These are phyloP conservation scores for Pilasporangium apinafurcum DNA, from an alignment of 352 stramenopile species.

Conservation along the genomic window DNA sequence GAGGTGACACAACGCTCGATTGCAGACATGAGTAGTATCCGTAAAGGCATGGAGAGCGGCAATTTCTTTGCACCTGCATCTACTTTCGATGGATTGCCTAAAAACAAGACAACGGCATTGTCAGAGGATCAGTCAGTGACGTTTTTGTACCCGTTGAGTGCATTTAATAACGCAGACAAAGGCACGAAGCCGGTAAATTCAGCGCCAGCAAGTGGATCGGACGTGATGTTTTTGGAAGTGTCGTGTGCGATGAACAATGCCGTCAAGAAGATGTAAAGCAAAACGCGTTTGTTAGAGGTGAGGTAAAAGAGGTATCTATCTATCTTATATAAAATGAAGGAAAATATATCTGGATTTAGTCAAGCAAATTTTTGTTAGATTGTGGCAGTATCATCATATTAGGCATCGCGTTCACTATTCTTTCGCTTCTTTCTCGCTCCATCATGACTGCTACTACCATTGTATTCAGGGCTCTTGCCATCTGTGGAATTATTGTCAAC, in stretches of 20 bases:
- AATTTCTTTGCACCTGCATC: constrained; percentile 54
- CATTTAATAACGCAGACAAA: constrained; percentile 51
- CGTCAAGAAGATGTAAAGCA: constrained; percentile 19
- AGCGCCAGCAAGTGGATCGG: constrained; percentile 8
- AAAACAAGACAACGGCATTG: constrained; percentile 16
- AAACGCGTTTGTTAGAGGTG: background rate
- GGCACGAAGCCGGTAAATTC: constrained; percentile 18
- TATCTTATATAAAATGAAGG: no score
- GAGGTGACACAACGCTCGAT: constrained; percentile 63
- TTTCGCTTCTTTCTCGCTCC: no score
- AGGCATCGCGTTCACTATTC: no score
- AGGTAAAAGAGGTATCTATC: background rate
- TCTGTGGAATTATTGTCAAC: background rate
- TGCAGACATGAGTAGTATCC: constrained; percentile 79
- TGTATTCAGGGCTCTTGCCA: no score
- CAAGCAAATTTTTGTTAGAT: no score
- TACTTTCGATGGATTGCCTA: constrained; percentile 17
- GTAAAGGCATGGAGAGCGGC: constrained; percentile 54
- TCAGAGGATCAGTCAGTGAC: constrained; percentile 63
- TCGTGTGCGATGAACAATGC: constrained; percentile 65
- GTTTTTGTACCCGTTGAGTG: constrained; percentile 83
- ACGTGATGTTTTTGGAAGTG: constrained; percentile 75
- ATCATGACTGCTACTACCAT: no score
- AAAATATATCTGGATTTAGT: no score
- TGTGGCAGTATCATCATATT: no score